Evolutionary conservation across 176 grass and related monocot genomes (phyloP), one percentile per base, ranked within the genome.

Genomic region (Oryza punctata): DNA sequence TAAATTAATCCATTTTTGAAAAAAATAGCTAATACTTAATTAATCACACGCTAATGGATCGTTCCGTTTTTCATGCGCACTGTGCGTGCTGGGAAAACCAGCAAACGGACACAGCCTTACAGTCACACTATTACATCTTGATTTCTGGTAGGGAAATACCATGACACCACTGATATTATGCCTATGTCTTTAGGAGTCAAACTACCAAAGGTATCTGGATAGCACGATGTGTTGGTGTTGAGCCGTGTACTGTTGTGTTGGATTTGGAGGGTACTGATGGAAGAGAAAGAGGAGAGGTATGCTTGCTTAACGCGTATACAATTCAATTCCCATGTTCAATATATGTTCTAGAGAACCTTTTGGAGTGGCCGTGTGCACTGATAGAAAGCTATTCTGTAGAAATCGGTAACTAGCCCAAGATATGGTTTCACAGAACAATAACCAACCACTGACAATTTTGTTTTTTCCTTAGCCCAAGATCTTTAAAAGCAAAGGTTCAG

Each of bases 181-280:
- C 87, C 73, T 78, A 30, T 83, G 18, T 81, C 80, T 5, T 73
- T 81, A 97, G 95, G 95, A 97, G 86, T 37, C 95, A 97, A 89
- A 97, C 95, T 81, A 97, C 95, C 18, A 97, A 97, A 91, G 95
- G 95, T 37, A 91, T 97, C 60, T 97, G 95, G 95, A 91, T 97
- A 69, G 95, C 88, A 37, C 89, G 81, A 6, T 88, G 86, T 88
- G 80, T 91, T 87, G 92, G 75, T 63, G 82, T 94, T 67, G 95
- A 97, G 24, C 95, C 95, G 84, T 97, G 95, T 81, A 97, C 95
- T 16, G 69, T 94, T 81, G 92, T 97, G 24, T 60, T 97, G 88
- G 95, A 97, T 88, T 75, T 97, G 71, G 95, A 97, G 80, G 95
- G 95, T 66, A 94, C 95, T 72, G 95, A 97, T 91, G 95, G 90